Evolutionary conservation across 2,329 filamentous ascomycete species (phyloP), one percentile per base, ranked within the genome.

Genomic region (Microdochium nivale): DNA sequence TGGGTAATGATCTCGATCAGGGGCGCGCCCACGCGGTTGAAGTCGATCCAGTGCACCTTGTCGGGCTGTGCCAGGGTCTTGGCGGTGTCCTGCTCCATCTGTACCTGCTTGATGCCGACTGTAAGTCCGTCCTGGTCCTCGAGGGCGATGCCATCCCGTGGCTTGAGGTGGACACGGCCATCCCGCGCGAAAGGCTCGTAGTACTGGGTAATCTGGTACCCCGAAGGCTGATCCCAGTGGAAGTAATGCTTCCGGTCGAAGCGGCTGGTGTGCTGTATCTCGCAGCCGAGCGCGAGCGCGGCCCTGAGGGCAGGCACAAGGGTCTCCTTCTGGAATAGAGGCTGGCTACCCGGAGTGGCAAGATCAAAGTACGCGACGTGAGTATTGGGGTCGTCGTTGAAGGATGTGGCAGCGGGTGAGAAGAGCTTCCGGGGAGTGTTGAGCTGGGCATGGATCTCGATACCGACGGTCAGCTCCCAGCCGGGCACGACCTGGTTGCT

Each of bases 171-270:
- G n/a, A 97, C 74, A 37, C 74, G 70, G 1, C 94, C 94, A 60
- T 90, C 76, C 54, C 76, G 81, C 1, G 83, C 83, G 58, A 86
- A 82, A 0, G 83, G 83, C 53, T 83, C 73, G 67, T 97, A 96
- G 71, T 92, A 97, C 65, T 99, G 94, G 1, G 94, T 99, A 56
- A 99, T 95, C 68, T 99, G 94, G 68, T 99, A 99, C 0, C 94
- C 94, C 0, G 89, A 81, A 1, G 94, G 94, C 68, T 99, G 94
- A 67, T 99, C 94, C 81, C 94, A 95, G 74, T 96, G 96, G 69
- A 99, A 97, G 70, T 99, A 99, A 69, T 99, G 94, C 67, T 99
- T 99, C 56, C 94, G 80, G 68, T 99, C 94, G 70, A 96, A 99
- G 51, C 81, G 82, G 67, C 90, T 96, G 59, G 81, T 77, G 1